Evolutionary conservation across 2,329 filamentous ascomycete species (phyloP), one percentile per base, ranked within the genome.

Genomic region (Trichophyton rubrum): DNA sequence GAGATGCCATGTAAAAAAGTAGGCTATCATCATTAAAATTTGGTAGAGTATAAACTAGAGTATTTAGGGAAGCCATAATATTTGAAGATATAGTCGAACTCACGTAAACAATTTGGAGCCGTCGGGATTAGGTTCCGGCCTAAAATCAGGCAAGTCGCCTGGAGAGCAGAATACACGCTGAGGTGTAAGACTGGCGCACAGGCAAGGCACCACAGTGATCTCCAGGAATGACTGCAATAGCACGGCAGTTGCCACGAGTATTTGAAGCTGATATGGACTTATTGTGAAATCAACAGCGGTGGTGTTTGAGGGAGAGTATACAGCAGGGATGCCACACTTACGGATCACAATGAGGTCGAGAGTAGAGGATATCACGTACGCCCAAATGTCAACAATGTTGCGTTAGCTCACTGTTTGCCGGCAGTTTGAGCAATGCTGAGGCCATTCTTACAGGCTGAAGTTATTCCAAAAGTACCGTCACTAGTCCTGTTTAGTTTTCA

Each of bases 191-290:
- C n/a, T n/a, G n/a, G n/a, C n/a, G n/a, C n/a, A n/a, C n/a, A n/a
- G n/a, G n/a, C n/a, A n/a, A n/a, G 22, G 2, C 2, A 24, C 2
- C 22, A 24, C 22, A 24, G 22, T 24, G 22, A 24, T 24, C 22
- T 24, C 22, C 22, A 24, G 22, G 22, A 3, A 24, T 24, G 2
- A 24, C 22, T 2, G 22, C 22, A 24, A 68, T 65, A 24, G 56
- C 27, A 15, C 40, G 17, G 24, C 62, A 63, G 33, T 55, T 22
- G n/a, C 22, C 49, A 6, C 49, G 20, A 17, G 17, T 15, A 47
- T 43, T 33, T 27, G 56, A 40, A 49, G 22, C 17, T 49, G 55
- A 30, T 47, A 56, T 13, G 55, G 47, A 1, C 6, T 55, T 33
- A n/a, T 60, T 22, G 30, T 38, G 3, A 6, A 35, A 13, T 30